These are phyloP conservation scores for Xylaria castorea DNA, from an alignment of 495 filamentous ascomycete genomes.

Conservation along the genomic window DNA sequence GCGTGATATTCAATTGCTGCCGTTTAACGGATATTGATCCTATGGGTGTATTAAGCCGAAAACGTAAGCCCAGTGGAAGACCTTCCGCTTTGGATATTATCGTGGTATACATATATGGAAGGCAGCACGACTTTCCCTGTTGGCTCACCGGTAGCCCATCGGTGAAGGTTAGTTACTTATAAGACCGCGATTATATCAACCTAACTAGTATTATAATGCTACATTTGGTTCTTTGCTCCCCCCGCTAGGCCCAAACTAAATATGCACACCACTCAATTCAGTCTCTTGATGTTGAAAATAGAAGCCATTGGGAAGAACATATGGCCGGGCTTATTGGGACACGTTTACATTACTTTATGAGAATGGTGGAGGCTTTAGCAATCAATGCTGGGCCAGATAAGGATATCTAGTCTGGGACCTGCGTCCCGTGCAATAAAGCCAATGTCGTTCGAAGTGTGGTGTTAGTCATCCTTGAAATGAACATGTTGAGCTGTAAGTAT, in stretches of 20 bases:
- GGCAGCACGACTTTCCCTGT: background rate
- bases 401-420: background rate
- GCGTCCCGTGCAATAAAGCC: background rate
- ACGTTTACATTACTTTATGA: background rate
- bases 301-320: background rate
- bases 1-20: background rate
- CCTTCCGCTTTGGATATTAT: constrained; percentile 14
- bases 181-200: background rate
- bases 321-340: background rate
- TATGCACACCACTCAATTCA: background rate
- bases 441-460: background rate
- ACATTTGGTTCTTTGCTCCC: background rate
- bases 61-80: background rate
- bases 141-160: background rate
- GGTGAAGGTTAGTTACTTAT: background rate
- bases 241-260: background rate
- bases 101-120: background rate
- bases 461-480: background rate
- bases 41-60: background rate
- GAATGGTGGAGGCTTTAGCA: background rate
- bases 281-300: background rate
- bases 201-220: background rate
- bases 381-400: background rate
- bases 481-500: background rate
- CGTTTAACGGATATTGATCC: background rate